phyloP scores from a whole-genome alignment of 768 basidiomycete genomes.

The Sporobolomyces pararoseus region DNA sequence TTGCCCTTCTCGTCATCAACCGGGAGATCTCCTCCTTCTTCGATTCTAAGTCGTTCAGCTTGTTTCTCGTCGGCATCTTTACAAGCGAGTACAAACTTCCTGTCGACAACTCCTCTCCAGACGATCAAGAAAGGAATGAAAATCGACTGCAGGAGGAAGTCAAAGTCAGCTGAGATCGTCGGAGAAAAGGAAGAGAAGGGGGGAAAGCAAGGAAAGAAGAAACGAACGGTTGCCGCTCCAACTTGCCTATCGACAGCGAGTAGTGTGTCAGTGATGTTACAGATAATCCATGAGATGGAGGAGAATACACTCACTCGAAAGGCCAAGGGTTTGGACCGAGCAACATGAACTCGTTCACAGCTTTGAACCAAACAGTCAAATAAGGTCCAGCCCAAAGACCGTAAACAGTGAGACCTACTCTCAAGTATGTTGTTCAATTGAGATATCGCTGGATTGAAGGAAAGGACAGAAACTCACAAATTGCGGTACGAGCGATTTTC shows the following conservation, averaged over 20 bases:
- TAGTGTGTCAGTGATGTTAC: too few species aligned
- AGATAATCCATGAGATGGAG: not conserved
- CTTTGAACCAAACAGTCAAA: not conserved
- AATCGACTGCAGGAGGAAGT: not conserved
- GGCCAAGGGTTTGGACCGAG: conserved; percentile 14
- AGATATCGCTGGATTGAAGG: too few species aligned
- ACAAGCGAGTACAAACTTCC: not conserved
- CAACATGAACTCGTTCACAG: not conserved
- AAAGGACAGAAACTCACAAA: not conserved
- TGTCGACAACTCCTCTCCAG: conserved; percentile 4
- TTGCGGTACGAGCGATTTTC: not conserved
- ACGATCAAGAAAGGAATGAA: conserved; percentile 8
- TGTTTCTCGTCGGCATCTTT: too few species aligned
- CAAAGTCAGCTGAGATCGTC: not conserved
- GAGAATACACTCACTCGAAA: conserved; percentile 8
- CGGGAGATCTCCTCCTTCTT: too few species aligned
- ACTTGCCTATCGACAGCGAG: not conserved
- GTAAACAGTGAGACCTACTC: not conserved
- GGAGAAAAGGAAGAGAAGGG: not conserved
- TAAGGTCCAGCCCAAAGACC: not conserved
- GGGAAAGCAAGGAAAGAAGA: too few species aligned
- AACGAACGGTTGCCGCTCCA: not conserved
- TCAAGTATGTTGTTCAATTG: too few species aligned
- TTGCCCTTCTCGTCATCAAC: too few species aligned
- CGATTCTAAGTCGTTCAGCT: conserved; percentile 1